These are phyloP conservation scores for Macrophomina pseudophaseolina DNA, from an alignment of 2,329 filamentous ascomycete genomes.

Conservation along the genomic window DNA sequence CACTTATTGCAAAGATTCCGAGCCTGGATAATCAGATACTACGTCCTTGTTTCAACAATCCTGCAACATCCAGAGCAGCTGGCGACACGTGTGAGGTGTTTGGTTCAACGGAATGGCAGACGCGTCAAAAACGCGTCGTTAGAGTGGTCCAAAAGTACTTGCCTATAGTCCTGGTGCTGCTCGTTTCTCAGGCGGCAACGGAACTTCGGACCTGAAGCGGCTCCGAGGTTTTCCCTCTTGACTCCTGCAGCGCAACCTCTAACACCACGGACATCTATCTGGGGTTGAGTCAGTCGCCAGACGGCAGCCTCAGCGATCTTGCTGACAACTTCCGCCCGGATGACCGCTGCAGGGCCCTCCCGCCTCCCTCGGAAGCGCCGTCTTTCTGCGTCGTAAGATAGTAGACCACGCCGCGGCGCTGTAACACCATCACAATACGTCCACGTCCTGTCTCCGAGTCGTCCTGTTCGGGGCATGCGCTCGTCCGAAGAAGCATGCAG, in stretches of 20 bases:
- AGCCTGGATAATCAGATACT: too few species aligned
- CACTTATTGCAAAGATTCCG: neutral
- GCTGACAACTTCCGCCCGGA: too few species aligned
- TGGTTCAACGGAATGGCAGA: neutral
- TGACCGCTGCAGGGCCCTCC: too few species aligned
- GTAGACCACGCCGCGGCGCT: neutral
- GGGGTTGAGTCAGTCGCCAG: too few species aligned
- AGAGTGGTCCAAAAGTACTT: neutral
- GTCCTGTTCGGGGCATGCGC: neutral
- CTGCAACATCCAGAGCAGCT: neutral
- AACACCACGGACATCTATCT: too few species aligned
- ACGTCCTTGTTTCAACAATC: neutral
- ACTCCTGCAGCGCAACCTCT: neutral
- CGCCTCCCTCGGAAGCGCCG: too few species aligned
- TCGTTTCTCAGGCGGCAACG: neutral
- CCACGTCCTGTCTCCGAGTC: neutral
- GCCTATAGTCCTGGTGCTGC: neutral
- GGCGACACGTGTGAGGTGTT: conserved; percentile 17
- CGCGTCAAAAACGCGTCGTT: neutral
- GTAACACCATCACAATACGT: neutral
- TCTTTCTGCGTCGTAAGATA: too few species aligned
- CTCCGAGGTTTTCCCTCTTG: neutral
- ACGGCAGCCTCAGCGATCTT: too few species aligned
- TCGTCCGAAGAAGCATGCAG: conserved; percentile 3
- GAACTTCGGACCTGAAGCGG: neutral